These are phyloP conservation scores for Brasenia schreberi DNA, from an alignment of 164 flowering plant genomes.

Conservation along the genomic window DNA sequence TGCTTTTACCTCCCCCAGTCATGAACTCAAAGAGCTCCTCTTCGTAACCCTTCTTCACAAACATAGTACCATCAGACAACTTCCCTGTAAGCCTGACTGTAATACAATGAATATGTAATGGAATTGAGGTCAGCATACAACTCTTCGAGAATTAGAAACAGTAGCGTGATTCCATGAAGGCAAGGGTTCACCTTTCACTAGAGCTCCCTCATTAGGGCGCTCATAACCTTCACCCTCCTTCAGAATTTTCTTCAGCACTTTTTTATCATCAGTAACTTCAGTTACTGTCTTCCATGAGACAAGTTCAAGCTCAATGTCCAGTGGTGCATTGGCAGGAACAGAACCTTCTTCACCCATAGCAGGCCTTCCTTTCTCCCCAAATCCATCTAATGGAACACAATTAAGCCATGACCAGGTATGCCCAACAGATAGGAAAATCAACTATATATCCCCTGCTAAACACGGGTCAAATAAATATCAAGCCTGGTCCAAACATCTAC, in stretches of 20 bases:
- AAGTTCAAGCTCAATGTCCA: slow-evolving; percentile 52
- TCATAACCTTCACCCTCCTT: slow-evolving; percentile 96
- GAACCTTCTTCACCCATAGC: slow-evolving; percentile 40
- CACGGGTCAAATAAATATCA: too few species aligned
- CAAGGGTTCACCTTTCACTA: slow-evolving; percentile 35
- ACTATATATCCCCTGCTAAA: too few species aligned
- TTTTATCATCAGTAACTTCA: slow-evolving; percentile 69
- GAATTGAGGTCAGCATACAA: too few species aligned
- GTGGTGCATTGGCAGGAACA: slow-evolving; percentile 71
- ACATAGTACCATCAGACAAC: slow-evolving; percentile 68
- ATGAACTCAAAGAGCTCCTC: slow-evolving; percentile 72
- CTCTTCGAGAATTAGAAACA: too few species aligned
- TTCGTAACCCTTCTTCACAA: slow-evolving; percentile 66
- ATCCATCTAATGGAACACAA: slow-evolving; percentile 63
- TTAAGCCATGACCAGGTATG: too few species aligned
- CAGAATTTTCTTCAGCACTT: slow-evolving; percentile 71
- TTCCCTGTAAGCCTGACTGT: slow-evolving; percentile 86
- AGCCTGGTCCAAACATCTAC: too few species aligned
- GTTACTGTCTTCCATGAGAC: slow-evolving; percentile 87
- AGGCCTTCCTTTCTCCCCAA: slow-evolving; percentile 72
- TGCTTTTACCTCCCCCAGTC: slow-evolving; percentile 65
- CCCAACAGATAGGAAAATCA: too few species aligned
- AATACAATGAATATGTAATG: not conserved
- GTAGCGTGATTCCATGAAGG: too few species aligned
- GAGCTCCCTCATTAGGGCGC: slow-evolving; percentile 62